Base-by-base conservation (phyloP, 2,329 filamentous ascomycete genomes). In the Aspergillus versicolor region DNA sequence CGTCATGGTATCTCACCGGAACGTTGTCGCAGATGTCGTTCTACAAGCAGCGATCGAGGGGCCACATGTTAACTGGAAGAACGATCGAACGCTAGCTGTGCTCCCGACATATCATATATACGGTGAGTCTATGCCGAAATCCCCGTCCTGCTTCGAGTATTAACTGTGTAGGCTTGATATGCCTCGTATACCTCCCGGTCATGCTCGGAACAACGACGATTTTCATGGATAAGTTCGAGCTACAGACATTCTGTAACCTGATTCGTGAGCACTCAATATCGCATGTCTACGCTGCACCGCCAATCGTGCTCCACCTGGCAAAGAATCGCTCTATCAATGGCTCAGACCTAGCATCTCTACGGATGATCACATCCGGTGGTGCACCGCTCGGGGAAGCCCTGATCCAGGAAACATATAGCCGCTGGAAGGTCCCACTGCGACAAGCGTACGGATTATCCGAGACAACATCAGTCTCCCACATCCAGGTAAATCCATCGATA, bases 81-180 rank as follows among this genome's bases (percentile, higher is more conserved):
- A 53, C 3, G 61, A 63, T 27, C 41, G 45, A 5, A 38, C 59
- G 3, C 42, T 67, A 3, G 61, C 58, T 2, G 44, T 62, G 5
- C 22, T 65, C 6, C 65, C 65, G 3, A 61, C 61, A 6, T 66
- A 61, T 34, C 62, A 65, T 38, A 65, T 67, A 7, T 67, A 63
- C 38, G 62, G 64, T 65, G 42, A 9, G 54, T 21, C 3, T 3
- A 21, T 21, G 21, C 21, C 21, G 21, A 21, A 21, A 3, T 21
- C 21, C 21, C 21, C 21, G 21, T 4, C 3, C 21, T 4, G 21
- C 3, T 3, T 21, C 21, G 3, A 21, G 21, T 3, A 7, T 40
- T 44, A 13, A 43, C 5, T 8, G 2, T 15, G 15, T 42, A 66
- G 64, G 63, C 2, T 40, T 66, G 3, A 55, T 57, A 13, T 62